These are phyloP conservation scores for Flaveria ramosissima DNA, from an alignment of 129 eudicot genomes.

Conservation along the genomic window DNA sequence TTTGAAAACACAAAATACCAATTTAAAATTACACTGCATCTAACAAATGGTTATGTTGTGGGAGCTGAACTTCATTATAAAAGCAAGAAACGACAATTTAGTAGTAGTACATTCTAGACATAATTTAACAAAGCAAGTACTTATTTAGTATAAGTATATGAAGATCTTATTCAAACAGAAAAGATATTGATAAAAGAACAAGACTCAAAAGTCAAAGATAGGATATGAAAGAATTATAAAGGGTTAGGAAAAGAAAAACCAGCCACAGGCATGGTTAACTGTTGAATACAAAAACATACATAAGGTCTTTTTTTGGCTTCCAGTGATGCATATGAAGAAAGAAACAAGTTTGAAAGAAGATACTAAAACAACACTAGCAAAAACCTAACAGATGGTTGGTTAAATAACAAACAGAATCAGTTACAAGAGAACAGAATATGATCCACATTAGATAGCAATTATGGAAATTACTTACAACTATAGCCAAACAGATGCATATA, in stretches of 20 bases:
- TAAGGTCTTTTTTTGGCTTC: constrained; percentile 4
- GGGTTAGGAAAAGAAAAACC: neutral
- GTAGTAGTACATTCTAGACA: too few species aligned
- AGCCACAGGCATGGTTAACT: neutral
- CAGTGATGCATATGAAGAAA: neutral
- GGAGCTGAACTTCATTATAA: too few species aligned
- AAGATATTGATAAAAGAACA: neutral
- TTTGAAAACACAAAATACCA: neutral
- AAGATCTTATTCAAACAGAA: neutral
- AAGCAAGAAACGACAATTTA: too few species aligned
- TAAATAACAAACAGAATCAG: neutral
- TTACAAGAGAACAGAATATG: neutral
- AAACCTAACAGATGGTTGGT: neutral
- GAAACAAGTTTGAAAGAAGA: neutral
- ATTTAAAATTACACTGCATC: neutral
- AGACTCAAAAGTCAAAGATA: neutral
- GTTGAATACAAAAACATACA: neutral
- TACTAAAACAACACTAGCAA: neutral
- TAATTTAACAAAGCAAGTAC: too few species aligned
- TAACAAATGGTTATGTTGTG: neutral
- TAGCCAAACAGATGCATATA: constrained; percentile 3
- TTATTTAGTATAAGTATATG: too few species aligned
- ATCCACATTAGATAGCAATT: neutral
- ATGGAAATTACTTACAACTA: neutral
- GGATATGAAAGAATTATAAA: neutral